Conservation (phyloP, 345 rosid genomes). For the Jatropha curcas region DNA sequence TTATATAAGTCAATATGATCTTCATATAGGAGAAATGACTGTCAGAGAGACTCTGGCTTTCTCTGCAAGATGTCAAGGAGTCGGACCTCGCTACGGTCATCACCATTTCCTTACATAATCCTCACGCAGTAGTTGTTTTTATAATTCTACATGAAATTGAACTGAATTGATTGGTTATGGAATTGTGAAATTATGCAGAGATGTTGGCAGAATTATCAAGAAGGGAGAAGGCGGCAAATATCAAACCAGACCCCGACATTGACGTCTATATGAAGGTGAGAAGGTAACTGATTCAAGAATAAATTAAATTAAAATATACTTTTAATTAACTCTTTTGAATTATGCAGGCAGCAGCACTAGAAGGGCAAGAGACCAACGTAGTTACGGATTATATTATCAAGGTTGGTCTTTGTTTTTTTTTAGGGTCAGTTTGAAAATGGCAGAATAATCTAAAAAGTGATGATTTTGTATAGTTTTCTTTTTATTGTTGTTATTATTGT, state of each 20-base stretch:
- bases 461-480: no score
- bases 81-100: slow-evolving; percentile 61
- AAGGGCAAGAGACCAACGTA: slow-evolving; percentile 63
- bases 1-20: slow-evolving; percentile 62
- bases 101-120: no score
- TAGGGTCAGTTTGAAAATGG: no score
- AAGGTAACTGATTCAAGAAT: neutral
- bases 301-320: neutral
- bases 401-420: no score
- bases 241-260: slow-evolving; percentile 88
- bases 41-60: slow-evolving; percentile 67
- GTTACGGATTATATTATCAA: slow-evolving; percentile 79
- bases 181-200: slow-evolving; percentile 36
- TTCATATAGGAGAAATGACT: slow-evolving; percentile 63
- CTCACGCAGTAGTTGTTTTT: no score
- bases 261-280: slow-evolving; percentile 81
- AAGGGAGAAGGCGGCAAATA: slow-evolving; percentile 77
- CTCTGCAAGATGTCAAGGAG: slow-evolving; percentile 68
- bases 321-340: neutral
- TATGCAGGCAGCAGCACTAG: slow-evolving; percentile 61
- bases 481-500: no score
- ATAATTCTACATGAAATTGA: no score
- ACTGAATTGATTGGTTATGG: no score
- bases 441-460: no score
- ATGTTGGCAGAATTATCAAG: slow-evolving; percentile 67